Base-by-base conservation (phyloP, 495 filamentous ascomycete genomes). In the Saxophila tyrrhenica region DNA sequence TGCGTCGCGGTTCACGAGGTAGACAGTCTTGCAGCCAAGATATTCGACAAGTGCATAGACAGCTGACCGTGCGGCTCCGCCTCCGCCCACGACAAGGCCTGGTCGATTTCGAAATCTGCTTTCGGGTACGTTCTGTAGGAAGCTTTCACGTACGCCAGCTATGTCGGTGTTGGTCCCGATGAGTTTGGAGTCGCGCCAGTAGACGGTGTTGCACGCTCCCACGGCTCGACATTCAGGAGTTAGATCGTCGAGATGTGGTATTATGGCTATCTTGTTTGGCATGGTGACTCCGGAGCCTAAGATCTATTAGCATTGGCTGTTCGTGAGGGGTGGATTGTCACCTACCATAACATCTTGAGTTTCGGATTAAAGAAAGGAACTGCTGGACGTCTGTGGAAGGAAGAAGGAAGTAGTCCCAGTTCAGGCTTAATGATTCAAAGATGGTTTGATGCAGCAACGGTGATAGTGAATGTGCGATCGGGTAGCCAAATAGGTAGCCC, bases 131-230 rank as follows among this genome's bases (percentile, higher is more conserved):
- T 85, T 85, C 61, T 81, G 75, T 38, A 76, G 66, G 58, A 87
- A 80, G 2, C 81, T 78, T 58, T 86, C 80, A 23, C 81, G 78
- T 54, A 87, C 78, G 17, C 84, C 85, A 56, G 84, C 77, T 50
- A 81, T 83, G 66, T 89, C 84, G 20, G 85, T 87, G 72, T 89
- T 87, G 39, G 84, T 84, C 22, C 84, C 85, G 58, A 81, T 73
- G 58, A 78, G 78, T 1, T 68, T 65, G 39, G 73, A 72, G 39
- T 68, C 65, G 29, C 76, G 72, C 29, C 81, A 60, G 72, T 83
- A 89, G 47, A 89, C 74, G 9, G 84, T 89, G 72, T 89, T 87
- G 68, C 78, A 78, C 53, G 84, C 83, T 48, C 84, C 83, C 15
- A 86, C 81, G 46, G 78, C 79, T 15, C 74, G 74, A 48, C 74